Conservation (phyloP, 805 yeast genomes). For the Scheffersomyces lignosus region DNA sequence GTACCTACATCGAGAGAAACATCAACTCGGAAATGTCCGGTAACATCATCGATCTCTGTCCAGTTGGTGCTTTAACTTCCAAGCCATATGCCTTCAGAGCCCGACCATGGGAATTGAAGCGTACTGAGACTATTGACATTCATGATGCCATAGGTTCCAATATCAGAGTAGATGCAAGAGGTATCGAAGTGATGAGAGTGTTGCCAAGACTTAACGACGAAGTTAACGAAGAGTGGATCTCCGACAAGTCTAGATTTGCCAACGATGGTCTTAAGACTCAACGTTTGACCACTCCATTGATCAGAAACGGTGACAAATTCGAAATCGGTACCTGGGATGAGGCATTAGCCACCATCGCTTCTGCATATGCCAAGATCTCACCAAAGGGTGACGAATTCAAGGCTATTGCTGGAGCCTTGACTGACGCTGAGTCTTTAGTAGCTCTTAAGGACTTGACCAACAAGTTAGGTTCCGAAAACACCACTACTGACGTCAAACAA, state of each 20-base stretch:
- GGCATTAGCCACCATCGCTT: constrained; percentile 68
- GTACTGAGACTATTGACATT: constrained; percentile 84
- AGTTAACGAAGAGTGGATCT: constrained; percentile 88
- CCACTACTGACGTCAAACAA: constrained; percentile 66
- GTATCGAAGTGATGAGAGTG: constrained; percentile 83
- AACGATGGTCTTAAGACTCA: constrained; percentile 85
- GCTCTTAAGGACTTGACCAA: constrained; percentile 79
- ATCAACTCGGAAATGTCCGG: constrained; percentile 84
- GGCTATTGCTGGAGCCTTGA: constrained; percentile 79
- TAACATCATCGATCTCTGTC: constrained; percentile 83
- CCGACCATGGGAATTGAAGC: constrained; percentile 90
- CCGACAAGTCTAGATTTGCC: constrained; percentile 84
- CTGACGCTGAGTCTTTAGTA: constrained; percentile 80
- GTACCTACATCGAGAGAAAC: constrained; percentile 83
- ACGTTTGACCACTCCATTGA: constrained; percentile 77
- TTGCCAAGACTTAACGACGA: constrained; percentile 85
- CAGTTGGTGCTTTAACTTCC: constrained; percentile 88
- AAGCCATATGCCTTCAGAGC: constrained; percentile 93
- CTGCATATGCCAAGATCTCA: constrained; percentile 53
- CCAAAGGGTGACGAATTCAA: constrained; percentile 73
- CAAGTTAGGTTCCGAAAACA: constrained; percentile 76
- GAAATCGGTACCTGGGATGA: constrained; percentile 85
- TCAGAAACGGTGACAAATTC: constrained; percentile 68
- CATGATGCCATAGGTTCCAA: constrained; percentile 81
- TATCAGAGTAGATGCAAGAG: constrained; percentile 82